A percentile compares a stretch with the other conserved stretches of the same genome.
phyloP scores from a whole-genome alignment of 2,329 filamentous ascomycete genomes.

The Bimuria novae-zelandiae region DNA sequence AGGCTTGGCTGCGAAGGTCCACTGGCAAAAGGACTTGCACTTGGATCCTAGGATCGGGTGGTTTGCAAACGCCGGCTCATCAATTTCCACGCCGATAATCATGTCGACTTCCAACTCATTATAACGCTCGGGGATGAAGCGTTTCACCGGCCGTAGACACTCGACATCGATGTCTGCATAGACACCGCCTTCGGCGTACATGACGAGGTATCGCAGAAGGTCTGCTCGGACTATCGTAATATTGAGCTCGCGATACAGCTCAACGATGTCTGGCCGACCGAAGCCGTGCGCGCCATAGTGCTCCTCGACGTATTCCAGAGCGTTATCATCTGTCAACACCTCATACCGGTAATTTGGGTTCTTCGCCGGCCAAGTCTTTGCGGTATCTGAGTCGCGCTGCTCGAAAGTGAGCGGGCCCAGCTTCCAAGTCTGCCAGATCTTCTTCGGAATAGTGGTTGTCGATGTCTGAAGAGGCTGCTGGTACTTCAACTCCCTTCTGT shows the following conservation, averaged over 20 bases:
- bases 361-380: constrained; percentile 67
- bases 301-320: constrained; percentile 68
- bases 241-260: constrained; percentile 35
- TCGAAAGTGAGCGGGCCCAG: constrained; percentile 69
- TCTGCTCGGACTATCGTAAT: constrained; percentile 71
- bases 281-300: constrained; percentile 68
- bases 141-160: constrained; percentile 57
- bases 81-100: constrained; percentile 72
- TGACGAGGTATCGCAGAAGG: constrained; percentile 67
- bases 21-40: constrained; percentile 73
- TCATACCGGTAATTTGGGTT: constrained; percentile 71
- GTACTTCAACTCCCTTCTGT: constrained; percentile 41
- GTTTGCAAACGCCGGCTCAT: constrained; percentile 66
- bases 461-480: constrained; percentile 36
- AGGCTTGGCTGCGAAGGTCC: constrained; percentile 75
- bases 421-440: constrained; percentile 82
- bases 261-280: constrained; percentile 62
- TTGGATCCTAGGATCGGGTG: constrained; percentile 71
- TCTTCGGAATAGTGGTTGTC: constrained; percentile 58
- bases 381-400: constrained; percentile 62
- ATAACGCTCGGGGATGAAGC: constrained; percentile 68
- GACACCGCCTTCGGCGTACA: constrained; percentile 68
- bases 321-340: constrained; percentile 71
- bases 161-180: constrained; percentile 66
- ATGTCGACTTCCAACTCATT: constrained; percentile 69